Percentiles rank a stretch among this genome's conserved stretches.
phyloP scores from a whole-genome alignment of 2,329 filamentous ascomycete genomes.

The Colletotrichum paranaense region DNA sequence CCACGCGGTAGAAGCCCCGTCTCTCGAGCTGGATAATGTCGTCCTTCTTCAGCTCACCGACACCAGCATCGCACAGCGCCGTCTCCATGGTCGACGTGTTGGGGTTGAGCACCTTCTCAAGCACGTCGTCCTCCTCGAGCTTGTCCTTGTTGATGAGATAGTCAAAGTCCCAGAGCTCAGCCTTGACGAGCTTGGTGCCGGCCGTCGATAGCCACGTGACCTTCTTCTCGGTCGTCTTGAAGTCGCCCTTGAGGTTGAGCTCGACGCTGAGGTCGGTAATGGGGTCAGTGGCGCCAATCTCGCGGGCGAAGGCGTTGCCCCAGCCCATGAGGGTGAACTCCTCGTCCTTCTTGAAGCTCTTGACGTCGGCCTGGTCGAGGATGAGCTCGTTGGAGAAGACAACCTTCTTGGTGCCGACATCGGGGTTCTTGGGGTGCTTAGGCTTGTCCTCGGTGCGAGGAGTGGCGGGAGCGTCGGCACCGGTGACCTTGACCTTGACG shows the following conservation, averaged over 20 bases:
- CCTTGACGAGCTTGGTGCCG: conserved; percentile 79
- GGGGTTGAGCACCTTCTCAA: conserved; percentile 85
- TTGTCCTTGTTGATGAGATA: conserved; percentile 96
- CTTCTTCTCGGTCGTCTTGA: conserved; percentile 97
- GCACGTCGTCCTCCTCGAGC: conserved; percentile 85
- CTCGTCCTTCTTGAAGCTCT: conserved; percentile 83
- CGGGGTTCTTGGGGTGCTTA: conserved; percentile 89
- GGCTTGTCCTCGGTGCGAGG: conserved; percentile 80
- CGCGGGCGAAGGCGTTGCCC: conserved; percentile 87
- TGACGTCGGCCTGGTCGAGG: conserved; percentile 88
- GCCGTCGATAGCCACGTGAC: conserved; percentile 89
- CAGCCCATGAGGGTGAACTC: conserved; percentile 97
- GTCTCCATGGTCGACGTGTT: conserved; percentile 80
- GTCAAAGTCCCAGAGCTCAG: conserved; percentile 94
- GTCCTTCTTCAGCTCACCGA: conserved; percentile 81
- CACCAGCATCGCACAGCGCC: conserved; percentile 84
- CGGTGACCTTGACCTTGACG: conserved; percentile 77
- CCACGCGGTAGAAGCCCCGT: conserved; percentile 91
- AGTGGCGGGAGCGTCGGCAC: conserved; percentile 72
- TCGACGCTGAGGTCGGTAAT: conserved; percentile 82
- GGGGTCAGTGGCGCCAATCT: conserved; percentile 66
- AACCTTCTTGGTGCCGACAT: conserved; percentile 87
- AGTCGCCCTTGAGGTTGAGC: conserved; percentile 91
- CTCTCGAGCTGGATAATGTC: conserved; percentile 97
- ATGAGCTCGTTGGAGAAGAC: conserved; percentile 80